Conservation (phyloP, 352 stramenopile genomes). For the Phytophthora multivora region DNA sequence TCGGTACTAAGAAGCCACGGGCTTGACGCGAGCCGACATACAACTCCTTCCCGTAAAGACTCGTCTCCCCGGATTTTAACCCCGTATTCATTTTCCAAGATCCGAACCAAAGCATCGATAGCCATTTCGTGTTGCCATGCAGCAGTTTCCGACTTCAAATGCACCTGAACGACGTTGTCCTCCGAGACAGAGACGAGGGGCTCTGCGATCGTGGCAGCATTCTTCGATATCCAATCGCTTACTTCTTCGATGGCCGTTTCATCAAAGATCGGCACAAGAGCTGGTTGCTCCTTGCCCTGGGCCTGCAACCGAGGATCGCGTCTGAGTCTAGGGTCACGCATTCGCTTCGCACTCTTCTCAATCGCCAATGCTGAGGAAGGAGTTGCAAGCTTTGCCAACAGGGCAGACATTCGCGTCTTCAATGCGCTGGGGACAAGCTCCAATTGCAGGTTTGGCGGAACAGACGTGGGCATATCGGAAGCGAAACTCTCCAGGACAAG, state of each 20-base stretch:
- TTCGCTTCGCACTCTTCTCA: constrained; percentile 68
- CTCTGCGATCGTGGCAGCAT: constrained; percentile 78
- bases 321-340: constrained; percentile 65
- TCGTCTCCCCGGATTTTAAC: constrained; percentile 70
- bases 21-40: constrained; percentile 72
- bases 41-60: constrained; percentile 59
- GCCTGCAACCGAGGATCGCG: constrained; percentile 46
- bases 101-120: constrained; percentile 60
- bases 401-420: constrained; percentile 63
- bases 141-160: constrained; percentile 61
- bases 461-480: constrained; percentile 54
- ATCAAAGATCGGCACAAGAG: constrained; percentile 75
- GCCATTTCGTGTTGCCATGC: constrained; percentile 82
- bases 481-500: constrained; percentile 75
- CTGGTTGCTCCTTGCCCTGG: constrained; percentile 48
- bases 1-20: constrained; percentile 63
- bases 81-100: constrained; percentile 81
- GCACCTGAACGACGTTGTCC: constrained; percentile 78
- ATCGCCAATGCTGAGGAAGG: constrained; percentile 81
- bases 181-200: constrained; percentile 78
- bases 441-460: constrained; percentile 57
- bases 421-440: constrained; percentile 74
- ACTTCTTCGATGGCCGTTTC: constrained; percentile 63
- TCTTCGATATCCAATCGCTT: constrained; percentile 82
- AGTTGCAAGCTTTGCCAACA: constrained; percentile 68